These are phyloP conservation scores for Plasmodium vinckei DNA, from an alignment of 169 alveolate species.

Conservation along the genomic window DNA sequence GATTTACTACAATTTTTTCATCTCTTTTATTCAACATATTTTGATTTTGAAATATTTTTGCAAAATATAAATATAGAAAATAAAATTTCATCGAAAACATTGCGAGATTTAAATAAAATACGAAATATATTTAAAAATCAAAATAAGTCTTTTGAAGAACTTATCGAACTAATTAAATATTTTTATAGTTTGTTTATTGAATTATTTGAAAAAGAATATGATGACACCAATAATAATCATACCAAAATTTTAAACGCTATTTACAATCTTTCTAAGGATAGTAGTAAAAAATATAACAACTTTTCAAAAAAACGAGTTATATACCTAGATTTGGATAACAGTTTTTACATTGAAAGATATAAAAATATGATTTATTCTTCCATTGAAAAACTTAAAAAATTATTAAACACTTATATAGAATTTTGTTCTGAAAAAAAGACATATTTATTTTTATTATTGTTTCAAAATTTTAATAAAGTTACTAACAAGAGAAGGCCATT, in stretches of 20 bases:
- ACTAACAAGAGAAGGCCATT: not conserved
- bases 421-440: slow-evolving; percentile 41
- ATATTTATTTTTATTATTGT: slow-evolving; percentile 27
- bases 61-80: slow-evolving; percentile 52
- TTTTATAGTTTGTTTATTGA: slow-evolving; percentile 26
- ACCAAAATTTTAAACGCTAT: not conserved
- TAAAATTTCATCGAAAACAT: slow-evolving; percentile 4
- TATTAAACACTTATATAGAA: slow-evolving; percentile 19
- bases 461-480: not conserved
- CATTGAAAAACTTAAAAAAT: slow-evolving; percentile 49
- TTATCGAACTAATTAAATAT: slow-evolving; percentile 27
- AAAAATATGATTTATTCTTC: slow-evolving; percentile 70
- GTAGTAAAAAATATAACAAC: not conserved
- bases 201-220: no score
- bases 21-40: slow-evolving; percentile 57
- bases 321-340: slow-evolving; percentile 59
- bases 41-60: slow-evolving; percentile 55
- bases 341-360: slow-evolving; percentile 70
- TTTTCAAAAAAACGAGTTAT: slow-evolving; percentile 55
- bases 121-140: slow-evolving; percentile 10
- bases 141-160: slow-evolving; percentile 9
- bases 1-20: slow-evolving; percentile 66
- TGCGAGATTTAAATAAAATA: not conserved
- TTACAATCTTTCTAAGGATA: not conserved
- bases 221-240: not conserved